These are phyloP conservation scores for Rubia peregrina DNA, from an alignment of 305 asterid species.

Conservation along the genomic window DNA sequence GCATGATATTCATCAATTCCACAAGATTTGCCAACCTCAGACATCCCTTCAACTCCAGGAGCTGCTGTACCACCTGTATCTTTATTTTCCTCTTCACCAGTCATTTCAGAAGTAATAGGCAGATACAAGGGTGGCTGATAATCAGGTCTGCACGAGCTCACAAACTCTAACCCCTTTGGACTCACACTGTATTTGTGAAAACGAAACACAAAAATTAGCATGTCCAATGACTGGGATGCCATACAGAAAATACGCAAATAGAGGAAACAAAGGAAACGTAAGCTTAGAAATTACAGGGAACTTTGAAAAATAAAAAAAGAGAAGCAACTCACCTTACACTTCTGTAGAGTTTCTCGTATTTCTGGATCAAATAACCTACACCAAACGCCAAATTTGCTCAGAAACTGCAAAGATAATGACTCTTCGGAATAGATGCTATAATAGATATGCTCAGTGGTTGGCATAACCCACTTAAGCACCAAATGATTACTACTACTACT, in stretches of 20 bases:
- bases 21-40: conserved; percentile 36
- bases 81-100: conserved; percentile 37
- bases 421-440: conserved; percentile 15
- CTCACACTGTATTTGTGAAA: conserved; percentile 55
- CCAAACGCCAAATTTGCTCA: conserved; percentile 16
- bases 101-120: conserved; percentile 52
- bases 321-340: conserved; percentile 52
- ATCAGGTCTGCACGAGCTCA: conserved; percentile 86
- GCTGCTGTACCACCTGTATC: conserved; percentile 40
- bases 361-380: conserved; percentile 82
- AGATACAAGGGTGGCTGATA: conserved; percentile 79
- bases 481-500: not conserved
- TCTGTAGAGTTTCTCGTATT: conserved; percentile 56
- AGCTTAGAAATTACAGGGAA: not conserved
- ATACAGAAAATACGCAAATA: not conserved
- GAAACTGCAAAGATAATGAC: conserved; percentile 10
- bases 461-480: not conserved
- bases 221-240: conserved; percentile 16
- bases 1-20: not conserved
- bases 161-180: conserved; percentile 61
- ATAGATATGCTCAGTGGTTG: conserved; percentile 10
- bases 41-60: conserved; percentile 40
- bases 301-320: conserved; percentile 5
- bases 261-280: not conserved
- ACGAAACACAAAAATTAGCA: not conserved